These are phyloP conservation scores for Metarhizium anisopliae DNA, from an alignment of 2,329 filamentous ascomycete species.

Conservation along the genomic window DNA sequence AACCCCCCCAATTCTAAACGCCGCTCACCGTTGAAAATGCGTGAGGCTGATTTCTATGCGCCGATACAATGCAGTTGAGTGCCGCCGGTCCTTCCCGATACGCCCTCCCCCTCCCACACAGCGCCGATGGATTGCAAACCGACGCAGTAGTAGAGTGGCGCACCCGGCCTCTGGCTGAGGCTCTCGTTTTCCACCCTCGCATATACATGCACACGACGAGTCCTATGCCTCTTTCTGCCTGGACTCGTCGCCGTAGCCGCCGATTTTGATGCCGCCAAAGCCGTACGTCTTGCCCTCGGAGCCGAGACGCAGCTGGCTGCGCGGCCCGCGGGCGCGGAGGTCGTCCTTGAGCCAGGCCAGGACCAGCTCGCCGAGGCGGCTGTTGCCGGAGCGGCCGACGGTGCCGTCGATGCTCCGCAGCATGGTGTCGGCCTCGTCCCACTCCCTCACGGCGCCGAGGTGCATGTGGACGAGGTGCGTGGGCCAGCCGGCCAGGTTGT, in stretches of 20 bases:
- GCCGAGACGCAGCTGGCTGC: constrained; percentile 46
- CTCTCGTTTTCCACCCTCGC: neutral
- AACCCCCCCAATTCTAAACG: constrained; percentile 7
- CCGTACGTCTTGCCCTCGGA: constrained; percentile 58
- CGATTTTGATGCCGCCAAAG: constrained; percentile 40
- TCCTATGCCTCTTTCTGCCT: constrained; percentile 23
- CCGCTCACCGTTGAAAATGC: constrained; percentile 16
- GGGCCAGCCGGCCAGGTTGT: constrained; percentile 91
- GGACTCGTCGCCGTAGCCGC: constrained; percentile 49
- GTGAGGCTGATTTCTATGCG: neutral
- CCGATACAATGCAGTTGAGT: constrained; percentile 22
- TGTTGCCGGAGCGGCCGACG: constrained; percentile 54
- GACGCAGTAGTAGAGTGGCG: too few species aligned
- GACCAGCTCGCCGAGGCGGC: constrained; percentile 77
- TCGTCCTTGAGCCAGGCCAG: constrained; percentile 80
- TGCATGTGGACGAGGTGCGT: constrained; percentile 96
- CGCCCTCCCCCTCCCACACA: neutral
- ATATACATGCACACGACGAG: too few species aligned
- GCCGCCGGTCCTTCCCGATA: constrained; percentile 5
- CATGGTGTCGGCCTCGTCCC: constrained; percentile 66
- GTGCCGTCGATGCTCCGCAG: constrained; percentile 39
- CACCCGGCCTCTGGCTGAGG: too few species aligned
- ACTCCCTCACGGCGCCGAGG: constrained; percentile 78
- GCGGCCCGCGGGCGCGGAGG: constrained; percentile 66
- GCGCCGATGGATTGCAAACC: neutral